Percentiles rank a stretch among this genome's conserved stretches.
Conservation (phyloP, 2,329 filamentous ascomycete genomes). For the Neofusicoccum sp. region DNA sequence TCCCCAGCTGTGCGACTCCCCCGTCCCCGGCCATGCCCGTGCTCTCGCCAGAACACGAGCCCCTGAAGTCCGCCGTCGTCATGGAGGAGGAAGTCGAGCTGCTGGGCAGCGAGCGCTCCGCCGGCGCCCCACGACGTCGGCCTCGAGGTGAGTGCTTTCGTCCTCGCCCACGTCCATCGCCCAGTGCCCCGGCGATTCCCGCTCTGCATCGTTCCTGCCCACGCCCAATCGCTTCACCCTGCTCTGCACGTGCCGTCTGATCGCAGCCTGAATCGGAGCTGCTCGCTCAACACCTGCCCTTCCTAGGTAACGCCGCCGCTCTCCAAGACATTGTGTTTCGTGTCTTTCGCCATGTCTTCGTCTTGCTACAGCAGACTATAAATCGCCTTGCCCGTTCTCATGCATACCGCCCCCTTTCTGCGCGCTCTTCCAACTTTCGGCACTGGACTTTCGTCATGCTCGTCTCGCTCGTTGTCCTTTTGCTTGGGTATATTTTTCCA, state of each 20-base stretch:
- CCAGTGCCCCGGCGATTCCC: not conserved
- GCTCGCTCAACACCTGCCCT: constrained; percentile 3
- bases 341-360: not conserved
- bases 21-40: not conserved
- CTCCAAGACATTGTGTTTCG: not conserved
- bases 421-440: not conserved
- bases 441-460: constrained; percentile 5
- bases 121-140: not conserved
- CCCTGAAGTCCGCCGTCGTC: not conserved
- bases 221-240: not conserved
- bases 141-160: not conserved
- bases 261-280: not conserved
- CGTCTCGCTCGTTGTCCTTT: not conserved
- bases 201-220: not conserved
- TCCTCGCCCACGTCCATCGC: not conserved
- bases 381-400: not conserved
- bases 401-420: not conserved
- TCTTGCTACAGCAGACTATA: too few species aligned
- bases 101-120: not conserved
- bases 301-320: not conserved
- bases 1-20: not conserved
- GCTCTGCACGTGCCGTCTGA: not conserved
- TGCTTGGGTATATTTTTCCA: not conserved
- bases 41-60: not conserved
- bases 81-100: constrained; percentile 1